Evolutionary conservation across 148 eudicot species (phyloP).

Genomic region (Silene latifolia): DNA sequence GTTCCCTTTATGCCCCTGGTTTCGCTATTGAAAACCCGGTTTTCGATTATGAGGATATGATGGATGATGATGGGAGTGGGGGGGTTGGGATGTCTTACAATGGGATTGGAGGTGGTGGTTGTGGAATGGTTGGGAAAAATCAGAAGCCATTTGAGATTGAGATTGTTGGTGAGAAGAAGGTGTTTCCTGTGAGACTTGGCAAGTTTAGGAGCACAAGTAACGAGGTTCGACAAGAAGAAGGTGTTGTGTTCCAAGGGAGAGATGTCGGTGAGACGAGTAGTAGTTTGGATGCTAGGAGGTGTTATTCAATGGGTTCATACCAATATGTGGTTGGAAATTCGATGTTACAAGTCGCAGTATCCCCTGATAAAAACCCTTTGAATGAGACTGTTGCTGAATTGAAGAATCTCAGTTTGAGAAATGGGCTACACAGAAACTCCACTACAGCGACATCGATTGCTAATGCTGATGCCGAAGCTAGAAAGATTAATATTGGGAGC

Average conservation of each 20-base stretch:
- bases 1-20: conserved; percentile 61
- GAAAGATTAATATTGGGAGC: conserved; percentile 50
- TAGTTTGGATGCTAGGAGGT: conserved; percentile 80
- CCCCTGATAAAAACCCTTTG: conserved; percentile 30
- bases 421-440: conserved; percentile 38
- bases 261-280: conserved; percentile 75
- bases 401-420: conserved; percentile 7
- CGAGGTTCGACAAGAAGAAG: conserved; percentile 16
- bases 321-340: conserved; percentile 76
- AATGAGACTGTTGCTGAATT: not conserved
- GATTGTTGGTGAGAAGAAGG: conserved; percentile 42
- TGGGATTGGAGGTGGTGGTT: not conserved
- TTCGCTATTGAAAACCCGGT: conserved; percentile 60
- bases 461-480: conserved; percentile 46
- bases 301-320: conserved; percentile 89
- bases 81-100: conserved; percentile 22
- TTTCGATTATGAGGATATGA: conserved; percentile 45
- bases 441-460: not conserved
- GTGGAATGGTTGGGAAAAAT: conserved; percentile 3
- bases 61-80: conserved; percentile 37
- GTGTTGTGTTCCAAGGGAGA: conserved; percentile 16
- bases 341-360: conserved; percentile 60
- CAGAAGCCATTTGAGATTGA: conserved; percentile 35
- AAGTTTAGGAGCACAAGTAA: conserved; percentile 58
- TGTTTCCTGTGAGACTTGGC: conserved; percentile 78